Evolutionary conservation across 1,284 basidiomycete species (phyloP).

Genomic region (Leccinum griseonigrum): DNA sequence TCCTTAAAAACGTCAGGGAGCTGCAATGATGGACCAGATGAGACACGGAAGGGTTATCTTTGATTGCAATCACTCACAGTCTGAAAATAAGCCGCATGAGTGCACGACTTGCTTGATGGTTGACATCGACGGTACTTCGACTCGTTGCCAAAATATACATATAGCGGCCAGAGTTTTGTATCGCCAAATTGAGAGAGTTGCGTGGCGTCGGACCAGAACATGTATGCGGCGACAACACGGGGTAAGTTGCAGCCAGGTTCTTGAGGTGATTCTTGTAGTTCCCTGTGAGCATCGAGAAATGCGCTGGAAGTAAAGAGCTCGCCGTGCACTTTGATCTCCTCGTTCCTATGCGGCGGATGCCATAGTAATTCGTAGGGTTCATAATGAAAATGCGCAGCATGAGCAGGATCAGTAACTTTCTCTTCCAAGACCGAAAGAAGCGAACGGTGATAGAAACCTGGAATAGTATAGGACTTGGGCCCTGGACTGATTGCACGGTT

Average conservation of each 20-base stretch:
- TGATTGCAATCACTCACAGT: neutral
- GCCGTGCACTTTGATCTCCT: neutral
- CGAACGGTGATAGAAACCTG: neutral
- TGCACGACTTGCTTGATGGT: neutral
- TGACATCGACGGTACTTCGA: neutral
- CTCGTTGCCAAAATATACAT: neutral
- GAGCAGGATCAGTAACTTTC: neutral
- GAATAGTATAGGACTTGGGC: neutral
- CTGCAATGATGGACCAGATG: neutral
- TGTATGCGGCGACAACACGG: neutral
- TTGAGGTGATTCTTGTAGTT: neutral
- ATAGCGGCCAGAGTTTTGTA: neutral
- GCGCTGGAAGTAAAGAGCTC: neutral
- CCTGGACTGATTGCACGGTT: neutral
- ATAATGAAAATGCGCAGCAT: neutral
- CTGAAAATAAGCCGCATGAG: neutral
- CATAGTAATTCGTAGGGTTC: neutral
- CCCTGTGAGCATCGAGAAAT: neutral
- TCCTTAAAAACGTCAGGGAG: constrained; percentile 13
- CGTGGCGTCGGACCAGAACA: neutral
- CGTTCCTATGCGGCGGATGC: neutral
- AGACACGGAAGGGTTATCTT: neutral
- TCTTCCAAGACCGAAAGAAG: neutral
- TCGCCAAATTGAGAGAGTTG: neutral
- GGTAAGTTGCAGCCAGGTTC: neutral